Evolutionary conservation across 2,329 filamentous ascomycete species (phyloP), one percentile per base, ranked within the genome.

Genomic region (Scytalidium lignicola): DNA sequence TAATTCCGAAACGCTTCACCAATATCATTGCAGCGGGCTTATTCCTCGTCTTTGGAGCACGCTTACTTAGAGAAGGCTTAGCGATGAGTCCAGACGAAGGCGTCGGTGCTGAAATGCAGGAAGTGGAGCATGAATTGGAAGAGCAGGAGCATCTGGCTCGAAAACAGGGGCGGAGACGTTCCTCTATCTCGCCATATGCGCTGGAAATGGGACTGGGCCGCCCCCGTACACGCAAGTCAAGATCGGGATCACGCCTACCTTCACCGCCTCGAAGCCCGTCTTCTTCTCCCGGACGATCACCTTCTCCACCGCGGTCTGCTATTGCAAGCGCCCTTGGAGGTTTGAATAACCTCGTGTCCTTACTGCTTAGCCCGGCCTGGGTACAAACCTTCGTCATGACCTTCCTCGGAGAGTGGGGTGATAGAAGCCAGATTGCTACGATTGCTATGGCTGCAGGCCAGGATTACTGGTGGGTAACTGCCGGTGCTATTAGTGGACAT

Each of bases 321-420:
- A 70, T 66, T 53, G 79, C 54, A 66, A 67, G 68, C 43, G 47
- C 67, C 9, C 52, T 79, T n/a, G 65, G 77, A 18, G 91, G 93
- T 1, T 72, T 96, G 20, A 83, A 84, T 66, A 99, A 99, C 61
- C 80, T 99, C 3, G 82, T 90, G 54, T 90, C 88, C 10, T 75
- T 99, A 6, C 78, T 99, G 3, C 77, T 99, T 37, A 96, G 89
- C 68, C 93, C 93, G 1, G 93, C 91, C 1, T 99, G 93, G 93
- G 93, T 99, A 13, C 92, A 97, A 70, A 99, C 93, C 0, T 99
- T 99, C 65, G 82, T 95, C 60, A 99, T 99, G 93, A 99, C 93
- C 2, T 99, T 99, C 71, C 73, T 99, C 23, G 93, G 93, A 39
- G 93, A 99, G 68, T 99, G 93, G 93, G 93, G 93, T 50, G 93